A percentile compares a stretch with the other conserved stretches of the same genome.
phyloP scores from a whole-genome alignment of 371 early-diverging fungal species.

The Mortierella sp. region DNA sequence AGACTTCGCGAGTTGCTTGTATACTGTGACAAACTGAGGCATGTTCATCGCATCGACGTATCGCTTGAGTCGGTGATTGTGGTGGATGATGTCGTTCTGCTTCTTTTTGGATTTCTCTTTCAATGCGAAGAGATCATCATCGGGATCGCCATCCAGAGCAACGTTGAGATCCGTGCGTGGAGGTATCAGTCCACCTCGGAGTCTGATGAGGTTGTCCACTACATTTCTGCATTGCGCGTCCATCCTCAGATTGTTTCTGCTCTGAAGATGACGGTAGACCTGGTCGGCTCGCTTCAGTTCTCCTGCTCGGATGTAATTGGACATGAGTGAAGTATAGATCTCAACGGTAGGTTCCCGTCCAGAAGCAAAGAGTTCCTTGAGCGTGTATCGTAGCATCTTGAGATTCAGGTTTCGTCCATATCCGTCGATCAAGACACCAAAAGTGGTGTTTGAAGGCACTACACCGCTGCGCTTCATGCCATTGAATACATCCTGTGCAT shows the following conservation, averaged over 20 bases:
- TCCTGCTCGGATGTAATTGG: slow-evolving; percentile 30
- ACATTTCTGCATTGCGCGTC: slow-evolving; percentile 34
- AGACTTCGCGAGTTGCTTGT: neutral
- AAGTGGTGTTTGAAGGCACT: slow-evolving; percentile 15
- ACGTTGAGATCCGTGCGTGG: neutral
- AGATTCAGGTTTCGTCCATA: slow-evolving; percentile 35
- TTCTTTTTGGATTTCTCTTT: neutral
- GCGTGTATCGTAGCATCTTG: slow-evolving; percentile 12
- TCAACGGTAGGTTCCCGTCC: slow-evolving; percentile 23
- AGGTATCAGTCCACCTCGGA: slow-evolving; percentile 1
- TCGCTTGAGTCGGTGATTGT: slow-evolving; percentile 36
- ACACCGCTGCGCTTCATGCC: slow-evolving; percentile 35
- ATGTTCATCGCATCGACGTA: slow-evolving; percentile 20
- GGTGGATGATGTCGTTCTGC: slow-evolving; percentile 13
- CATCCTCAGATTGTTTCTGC: slow-evolving; percentile 15
- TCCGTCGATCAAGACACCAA: slow-evolving; percentile 37
- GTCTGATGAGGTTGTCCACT: slow-evolving; percentile 16
- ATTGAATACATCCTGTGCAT: slow-evolving; percentile 40
- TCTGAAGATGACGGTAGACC: slow-evolving; percentile 19
- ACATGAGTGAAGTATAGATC: slow-evolving; percentile 45
- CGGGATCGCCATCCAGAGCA: neutral
- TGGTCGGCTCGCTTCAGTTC: slow-evolving; percentile 25
- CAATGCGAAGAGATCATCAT: neutral
- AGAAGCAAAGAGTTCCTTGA: slow-evolving; percentile 13
- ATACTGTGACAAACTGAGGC: slow-evolving; percentile 11